These are phyloP conservation scores for Apiotrichum domesticum DNA, from an alignment of 1,284 basidiomycete genomes.

Conservation along the genomic window DNA sequence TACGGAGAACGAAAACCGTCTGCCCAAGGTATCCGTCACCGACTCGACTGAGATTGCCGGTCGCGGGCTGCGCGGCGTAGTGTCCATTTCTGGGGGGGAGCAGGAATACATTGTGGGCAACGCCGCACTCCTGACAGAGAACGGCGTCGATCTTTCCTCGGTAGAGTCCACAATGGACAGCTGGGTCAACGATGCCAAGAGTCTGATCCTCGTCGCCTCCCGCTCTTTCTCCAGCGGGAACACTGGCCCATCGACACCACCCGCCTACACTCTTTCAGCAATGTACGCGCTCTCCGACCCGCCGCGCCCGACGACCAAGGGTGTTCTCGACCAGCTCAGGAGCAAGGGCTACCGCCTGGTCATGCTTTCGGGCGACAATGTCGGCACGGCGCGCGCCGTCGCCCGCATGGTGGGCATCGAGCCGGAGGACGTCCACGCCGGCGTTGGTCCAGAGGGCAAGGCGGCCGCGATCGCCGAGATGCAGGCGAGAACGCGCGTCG, in stretches of 20 bases:
- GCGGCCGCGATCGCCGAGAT: slow-evolving; percentile 45
- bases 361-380: slow-evolving; percentile 86
- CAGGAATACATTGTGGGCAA: slow-evolving; percentile 54
- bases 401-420: slow-evolving; percentile 78
- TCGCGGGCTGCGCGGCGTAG: slow-evolving; percentile 70
- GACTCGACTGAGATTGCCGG: slow-evolving; percentile 83
- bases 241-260: slow-evolving; percentile 22
- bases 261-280: slow-evolving; percentile 5
- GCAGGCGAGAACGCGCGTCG: slow-evolving; percentile 5
- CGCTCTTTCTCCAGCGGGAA: slow-evolving; percentile 26
- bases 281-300: slow-evolving; percentile 70
- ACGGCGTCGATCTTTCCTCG: slow-evolving; percentile 24
- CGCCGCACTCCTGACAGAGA: slow-evolving; percentile 15
- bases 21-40: slow-evolving; percentile 44
- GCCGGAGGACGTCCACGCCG: slow-evolving; percentile 71
- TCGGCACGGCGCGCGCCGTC: slow-evolving; percentile 73
- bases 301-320: slow-evolving; percentile 70
- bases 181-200: slow-evolving; percentile 66
- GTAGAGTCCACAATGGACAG: slow-evolving; percentile 56
- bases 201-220: slow-evolving; percentile 76
- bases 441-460: slow-evolving; percentile 89
- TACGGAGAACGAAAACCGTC: slow-evolving; percentile 56
- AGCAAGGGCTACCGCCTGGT: slow-evolving; percentile 81
- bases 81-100: slow-evolving; percentile 55
- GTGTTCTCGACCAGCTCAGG: slow-evolving; percentile 70